Evolutionary conservation across 768 basidiomycete species (phyloP).

Genomic region (Boletus insuetus): DNA sequence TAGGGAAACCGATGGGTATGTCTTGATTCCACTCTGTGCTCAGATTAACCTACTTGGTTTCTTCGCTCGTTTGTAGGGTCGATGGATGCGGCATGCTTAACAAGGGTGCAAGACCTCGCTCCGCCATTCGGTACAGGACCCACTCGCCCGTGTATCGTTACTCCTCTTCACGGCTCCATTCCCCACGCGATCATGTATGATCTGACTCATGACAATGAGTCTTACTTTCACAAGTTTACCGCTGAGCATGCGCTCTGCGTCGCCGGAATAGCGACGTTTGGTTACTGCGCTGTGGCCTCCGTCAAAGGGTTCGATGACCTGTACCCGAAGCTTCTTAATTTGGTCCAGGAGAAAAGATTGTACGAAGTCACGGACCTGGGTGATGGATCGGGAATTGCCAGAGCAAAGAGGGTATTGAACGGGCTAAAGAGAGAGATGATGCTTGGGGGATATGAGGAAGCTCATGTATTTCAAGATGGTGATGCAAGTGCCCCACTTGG

Average conservation of each 20-base stretch:
- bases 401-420: constrained; percentile 73
- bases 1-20: constrained; percentile 90
- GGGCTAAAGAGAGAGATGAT: constrained; percentile 91
- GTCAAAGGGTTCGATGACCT: constrained; percentile 98
- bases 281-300: constrained; percentile 83
- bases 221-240: constrained; percentile 82
- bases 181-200: constrained; percentile 97
- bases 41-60: not conserved
- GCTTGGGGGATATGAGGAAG: constrained; percentile 81
- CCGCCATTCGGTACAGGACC: constrained; percentile 85
- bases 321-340: constrained; percentile 89
- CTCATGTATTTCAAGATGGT: constrained; percentile 95
- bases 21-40: not conserved
- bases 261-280: constrained; percentile 90
- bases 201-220: constrained; percentile 96
- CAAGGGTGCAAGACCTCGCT: constrained; percentile 69
- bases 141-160: constrained; percentile 67
- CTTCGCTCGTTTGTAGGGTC: constrained; percentile 52
- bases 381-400: constrained; percentile 55
- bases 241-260: constrained; percentile 96
- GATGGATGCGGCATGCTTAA: constrained; percentile 88
- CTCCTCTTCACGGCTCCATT: constrained; percentile 75
- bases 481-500: constrained; percentile 57
- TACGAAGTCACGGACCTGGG: constrained; percentile 70
- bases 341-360: constrained; percentile 78